Percentiles rank a stretch among this genome's conserved stretches.
Evolutionary conservation across 2,329 filamentous ascomycete species (phyloP).

Genomic region (Graphium sp.): DNA sequence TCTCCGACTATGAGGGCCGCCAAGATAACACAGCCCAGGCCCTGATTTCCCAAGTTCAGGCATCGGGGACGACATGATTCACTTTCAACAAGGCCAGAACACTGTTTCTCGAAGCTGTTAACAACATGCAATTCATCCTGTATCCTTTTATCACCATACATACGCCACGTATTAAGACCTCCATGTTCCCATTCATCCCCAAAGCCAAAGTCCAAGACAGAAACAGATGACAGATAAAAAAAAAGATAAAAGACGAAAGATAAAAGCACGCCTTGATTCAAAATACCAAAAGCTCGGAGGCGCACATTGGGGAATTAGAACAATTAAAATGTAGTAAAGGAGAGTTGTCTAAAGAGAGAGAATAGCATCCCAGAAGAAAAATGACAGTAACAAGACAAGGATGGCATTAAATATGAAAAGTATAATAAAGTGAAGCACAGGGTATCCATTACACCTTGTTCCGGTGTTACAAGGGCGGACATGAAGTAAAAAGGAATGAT

Average conservation of each 20-base stretch:
- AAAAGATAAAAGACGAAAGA: not conserved
- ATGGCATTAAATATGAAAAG: not conserved
- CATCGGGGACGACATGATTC: not conserved
- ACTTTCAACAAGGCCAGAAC: not conserved
- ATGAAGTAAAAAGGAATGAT: not conserved
- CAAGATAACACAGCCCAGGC: not conserved
- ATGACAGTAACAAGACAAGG: not conserved
- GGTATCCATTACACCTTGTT: no score
- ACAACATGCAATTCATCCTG: not conserved
- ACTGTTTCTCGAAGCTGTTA: slow-evolving; percentile 2
- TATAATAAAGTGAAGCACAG: slow-evolving; percentile 1
- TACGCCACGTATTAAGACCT: slow-evolving; percentile 2
- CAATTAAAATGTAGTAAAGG: no score
- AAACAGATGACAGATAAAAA: slow-evolving; percentile 1
- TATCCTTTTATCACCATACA: slow-evolving; percentile 1
- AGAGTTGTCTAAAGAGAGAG: no score
- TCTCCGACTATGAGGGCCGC: not conserved
- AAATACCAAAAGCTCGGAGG: not conserved
- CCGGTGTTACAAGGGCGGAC: not conserved
- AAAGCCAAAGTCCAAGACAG: not conserved
- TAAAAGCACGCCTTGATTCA: not conserved
- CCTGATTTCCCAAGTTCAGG: not conserved
- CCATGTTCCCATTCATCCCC: slow-evolving; percentile 1
- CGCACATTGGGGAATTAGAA: not conserved
- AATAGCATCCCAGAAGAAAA: slow-evolving; percentile 1